Conservation (phyloP, 371 early-diverging fungal genomes). For the Zychaea mexicana region DNA sequence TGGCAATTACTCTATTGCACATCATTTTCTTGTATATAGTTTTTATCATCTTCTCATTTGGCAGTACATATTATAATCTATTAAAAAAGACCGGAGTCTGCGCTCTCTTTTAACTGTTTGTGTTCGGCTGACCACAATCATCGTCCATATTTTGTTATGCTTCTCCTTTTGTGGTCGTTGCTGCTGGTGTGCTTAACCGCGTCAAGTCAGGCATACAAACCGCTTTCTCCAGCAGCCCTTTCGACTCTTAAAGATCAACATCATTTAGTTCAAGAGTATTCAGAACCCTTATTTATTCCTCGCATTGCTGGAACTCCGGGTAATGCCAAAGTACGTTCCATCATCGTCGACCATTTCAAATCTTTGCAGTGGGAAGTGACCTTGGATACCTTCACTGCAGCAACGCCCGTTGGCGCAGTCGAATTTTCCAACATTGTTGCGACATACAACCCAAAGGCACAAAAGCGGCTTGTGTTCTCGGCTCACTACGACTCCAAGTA, state of each 20-base stretch:
- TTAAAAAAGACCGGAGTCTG: too few relatives aligned
- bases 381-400: slow-evolving; percentile 72
- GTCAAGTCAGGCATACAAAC: slow-evolving; percentile 1
- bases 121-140: too few relatives aligned
- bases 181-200: neutral
- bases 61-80: too few relatives aligned
- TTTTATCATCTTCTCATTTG: neutral
- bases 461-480: slow-evolving; percentile 77
- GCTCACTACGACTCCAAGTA: slow-evolving; percentile 94
- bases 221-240: slow-evolving; percentile 10
- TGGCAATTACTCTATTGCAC: too few relatives aligned
- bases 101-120: too few relatives aligned
- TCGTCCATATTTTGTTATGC: too few relatives aligned
- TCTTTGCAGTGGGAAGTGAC: slow-evolving; percentile 79
- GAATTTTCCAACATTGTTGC: slow-evolving; percentile 87
- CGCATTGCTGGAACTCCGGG: slow-evolving; percentile 79
- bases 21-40: neutral
- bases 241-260: slow-evolving; percentile 9
- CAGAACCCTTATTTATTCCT: slow-evolving; percentile 69
- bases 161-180: too few relatives aligned
- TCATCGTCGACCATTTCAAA: slow-evolving; percentile 65
- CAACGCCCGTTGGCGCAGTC: slow-evolving; percentile 77
- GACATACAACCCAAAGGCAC: slow-evolving; percentile 78
- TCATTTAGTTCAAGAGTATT: slow-evolving; percentile 21
- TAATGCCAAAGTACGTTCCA: slow-evolving; percentile 68